Percentiles rank a stretch among this genome's conserved stretches.
Conservation (phyloP, 495 filamentous ascomycete species). For the Neurospora hispaniola region DNA sequence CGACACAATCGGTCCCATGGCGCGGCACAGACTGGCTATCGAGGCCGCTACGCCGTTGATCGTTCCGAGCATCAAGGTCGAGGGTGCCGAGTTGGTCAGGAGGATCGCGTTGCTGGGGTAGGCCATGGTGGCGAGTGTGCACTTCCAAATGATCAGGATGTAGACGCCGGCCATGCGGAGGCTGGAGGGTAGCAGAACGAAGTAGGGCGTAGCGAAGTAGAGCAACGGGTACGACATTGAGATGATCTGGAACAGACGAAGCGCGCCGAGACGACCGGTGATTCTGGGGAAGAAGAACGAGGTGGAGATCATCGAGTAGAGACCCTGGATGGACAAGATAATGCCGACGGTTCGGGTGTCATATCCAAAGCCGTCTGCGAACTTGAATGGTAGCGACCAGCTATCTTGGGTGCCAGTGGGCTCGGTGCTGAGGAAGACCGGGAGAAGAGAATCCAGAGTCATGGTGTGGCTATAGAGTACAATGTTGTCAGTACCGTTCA, state of each 20-base stretch:
- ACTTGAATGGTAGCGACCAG: slow-evolving; percentile 64
- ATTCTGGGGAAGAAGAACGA: slow-evolving; percentile 72
- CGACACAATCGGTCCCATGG: slow-evolving; percentile 79
- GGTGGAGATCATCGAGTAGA: slow-evolving; percentile 78
- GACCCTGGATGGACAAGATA: slow-evolving; percentile 80
- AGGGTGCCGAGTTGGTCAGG: slow-evolving; percentile 73
- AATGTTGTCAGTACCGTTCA: slow-evolving; percentile 3
- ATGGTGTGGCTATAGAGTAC: slow-evolving; percentile 53
- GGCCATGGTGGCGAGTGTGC: slow-evolving; percentile 71
- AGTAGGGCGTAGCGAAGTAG: slow-evolving; percentile 80
- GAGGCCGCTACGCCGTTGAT: slow-evolving; percentile 92
- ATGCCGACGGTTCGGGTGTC: slow-evolving; percentile 73
- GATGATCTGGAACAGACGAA: slow-evolving; percentile 70
- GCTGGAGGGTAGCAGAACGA: slow-evolving; percentile 64
- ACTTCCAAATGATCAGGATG: slow-evolving; percentile 71
- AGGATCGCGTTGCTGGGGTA: slow-evolving; percentile 83
- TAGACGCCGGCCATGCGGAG: slow-evolving; percentile 66
- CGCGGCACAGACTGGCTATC: slow-evolving; percentile 74
- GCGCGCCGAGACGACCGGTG: slow-evolving; percentile 57
- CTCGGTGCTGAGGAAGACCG: slow-evolving; percentile 78
- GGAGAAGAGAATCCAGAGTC: slow-evolving; percentile 87
- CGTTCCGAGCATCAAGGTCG: slow-evolving; percentile 67
- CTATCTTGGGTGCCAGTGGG: slow-evolving; percentile 31
- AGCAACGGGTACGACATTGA: slow-evolving; percentile 77
- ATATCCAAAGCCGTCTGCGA: slow-evolving; percentile 76